Evolutionary conservation across 1,284 basidiomycete genomes (phyloP).

Genomic region (Puccinia horiana): DNA sequence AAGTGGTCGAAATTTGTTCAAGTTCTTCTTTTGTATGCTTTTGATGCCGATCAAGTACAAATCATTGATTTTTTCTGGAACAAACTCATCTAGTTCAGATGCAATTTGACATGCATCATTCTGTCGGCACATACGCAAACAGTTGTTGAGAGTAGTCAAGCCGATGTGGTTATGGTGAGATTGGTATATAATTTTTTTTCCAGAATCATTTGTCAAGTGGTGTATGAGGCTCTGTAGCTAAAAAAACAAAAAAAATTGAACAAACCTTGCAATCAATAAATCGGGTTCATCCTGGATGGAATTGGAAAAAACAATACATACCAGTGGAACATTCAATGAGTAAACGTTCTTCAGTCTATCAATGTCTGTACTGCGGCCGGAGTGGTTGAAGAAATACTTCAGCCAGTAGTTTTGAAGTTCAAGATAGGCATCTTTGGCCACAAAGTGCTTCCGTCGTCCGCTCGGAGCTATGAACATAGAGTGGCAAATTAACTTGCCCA

Average conservation of each 20-base stretch:
- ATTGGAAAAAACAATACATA: no score
- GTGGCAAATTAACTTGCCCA: not conserved
- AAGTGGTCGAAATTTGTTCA: not conserved
- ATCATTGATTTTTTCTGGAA: not conserved
- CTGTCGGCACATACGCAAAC: not conserved
- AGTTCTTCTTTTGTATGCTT: not conserved
- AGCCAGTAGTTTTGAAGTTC: no score
- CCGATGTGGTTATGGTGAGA: not conserved
- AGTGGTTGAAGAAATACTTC: conserved; percentile 26
- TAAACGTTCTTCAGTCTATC: not conserved
- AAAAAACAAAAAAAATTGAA: not conserved
- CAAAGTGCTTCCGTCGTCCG: not conserved
- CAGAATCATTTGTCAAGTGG: not conserved
- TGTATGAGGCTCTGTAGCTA: not conserved
- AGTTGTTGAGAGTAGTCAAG: not conserved
- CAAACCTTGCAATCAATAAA: no score
- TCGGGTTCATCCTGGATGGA: no score
- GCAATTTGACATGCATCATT: not conserved
- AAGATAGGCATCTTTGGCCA: not conserved
- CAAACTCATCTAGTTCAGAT: not conserved
- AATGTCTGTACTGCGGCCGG: conserved; percentile 7
- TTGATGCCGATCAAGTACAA: not conserved
- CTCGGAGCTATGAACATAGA: not conserved
- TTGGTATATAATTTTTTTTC: not conserved
- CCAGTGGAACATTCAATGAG: conserved; percentile 17